Evolutionary conservation across 2,329 filamentous ascomycete genomes (phyloP), one percentile per base, ranked within the genome.

Genomic region (Amauroascus verrucosus): DNA sequence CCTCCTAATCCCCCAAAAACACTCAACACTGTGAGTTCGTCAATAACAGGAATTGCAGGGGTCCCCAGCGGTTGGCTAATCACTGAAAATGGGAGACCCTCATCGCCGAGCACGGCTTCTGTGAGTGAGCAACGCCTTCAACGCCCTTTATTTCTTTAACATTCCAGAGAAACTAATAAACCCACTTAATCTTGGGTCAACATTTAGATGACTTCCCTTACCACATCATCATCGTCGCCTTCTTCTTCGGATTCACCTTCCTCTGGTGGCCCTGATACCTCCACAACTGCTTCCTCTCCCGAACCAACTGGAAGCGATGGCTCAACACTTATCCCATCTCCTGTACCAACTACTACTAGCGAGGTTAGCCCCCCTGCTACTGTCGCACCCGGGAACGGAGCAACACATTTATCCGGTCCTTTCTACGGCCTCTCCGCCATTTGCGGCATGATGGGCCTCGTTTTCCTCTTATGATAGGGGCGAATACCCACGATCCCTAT

Each of bases 61-160:
- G 80, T 95, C 55, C 88, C 90, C 38, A 80, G 77, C 62, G 88
- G 86, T 56, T 95, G 88, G 88, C 79, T 83, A 57, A 86, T 93
- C 71, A 87, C 83, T 48, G 76, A 82, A 57, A 79, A 82, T 61
- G 87, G 82, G 58, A 80, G 82, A 74, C 82, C 93, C 63, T 77
- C 88, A 64, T 86, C 86, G 65, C 79, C 82, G 60, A 80, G 77
- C 70, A 80, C 81, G 72, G 81, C 80, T 64, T 76, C 77, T 74
- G 79, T 82, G 74, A 80, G 80, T 83, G 80, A 78, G 81, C 67
- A 68, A 63, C 62, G 58, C 67, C 66, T 62, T n/a, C 45, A 54
- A 5, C 6, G 28, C 3, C 30, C 22, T 52, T 37, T 16, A 11
- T 30, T 46, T 46, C 28, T 28, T 28, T 16, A 18, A n/a, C n/a